Percentiles rank a stretch among this genome's conserved stretches.
These are phyloP conservation scores for Eurotiales sp. DNA, from an alignment of 2,329 filamentous ascomycete genomes.

Conservation along the genomic window DNA sequence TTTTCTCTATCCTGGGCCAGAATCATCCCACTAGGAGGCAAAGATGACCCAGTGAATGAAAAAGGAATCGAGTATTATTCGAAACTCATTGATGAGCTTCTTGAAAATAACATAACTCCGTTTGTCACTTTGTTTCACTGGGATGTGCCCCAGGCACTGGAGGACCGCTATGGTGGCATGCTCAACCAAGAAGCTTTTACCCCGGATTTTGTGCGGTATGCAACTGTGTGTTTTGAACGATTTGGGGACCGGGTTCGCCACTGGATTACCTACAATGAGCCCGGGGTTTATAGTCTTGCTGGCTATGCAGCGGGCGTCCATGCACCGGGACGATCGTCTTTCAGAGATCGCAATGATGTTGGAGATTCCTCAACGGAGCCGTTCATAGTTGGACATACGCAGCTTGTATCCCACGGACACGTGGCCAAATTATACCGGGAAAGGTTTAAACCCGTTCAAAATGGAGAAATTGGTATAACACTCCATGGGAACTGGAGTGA, in stretches of 20 bases:
- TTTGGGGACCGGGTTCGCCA: slow-evolving; percentile 69
- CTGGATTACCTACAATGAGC: slow-evolving; percentile 86
- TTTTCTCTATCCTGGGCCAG: slow-evolving; percentile 75
- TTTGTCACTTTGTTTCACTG: slow-evolving; percentile 80
- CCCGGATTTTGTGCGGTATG: slow-evolving; percentile 72
- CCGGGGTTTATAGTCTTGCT: slow-evolving; percentile 72
- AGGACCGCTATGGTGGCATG: slow-evolving; percentile 73
- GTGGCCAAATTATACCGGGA: slow-evolving; percentile 73
- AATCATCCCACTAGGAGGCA: slow-evolving; percentile 73
- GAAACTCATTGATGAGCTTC: slow-evolving; percentile 69
- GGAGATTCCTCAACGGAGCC: slow-evolving; percentile 72
- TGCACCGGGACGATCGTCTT: slow-evolving; percentile 70
- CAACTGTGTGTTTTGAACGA: slow-evolving; percentile 68
- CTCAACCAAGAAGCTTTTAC: slow-evolving; percentile 72
- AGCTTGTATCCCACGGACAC: slow-evolving; percentile 70
- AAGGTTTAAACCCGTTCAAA: slow-evolving; percentile 66
- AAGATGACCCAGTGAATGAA: slow-evolving; percentile 71
- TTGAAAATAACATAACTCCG: slow-evolving; percentile 67
- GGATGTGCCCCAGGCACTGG: slow-evolving; percentile 71
- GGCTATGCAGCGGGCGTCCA: slow-evolving; percentile 72
- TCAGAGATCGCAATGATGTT: slow-evolving; percentile 63
- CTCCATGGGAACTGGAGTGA: slow-evolving; percentile 73
- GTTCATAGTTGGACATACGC: slow-evolving; percentile 72
- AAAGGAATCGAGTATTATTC: slow-evolving; percentile 72
- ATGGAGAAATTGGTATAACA: slow-evolving; percentile 75